These are phyloP conservation scores for Lentinula raphanica DNA, from an alignment of 768 basidiomycete genomes.

Conservation along the genomic window DNA sequence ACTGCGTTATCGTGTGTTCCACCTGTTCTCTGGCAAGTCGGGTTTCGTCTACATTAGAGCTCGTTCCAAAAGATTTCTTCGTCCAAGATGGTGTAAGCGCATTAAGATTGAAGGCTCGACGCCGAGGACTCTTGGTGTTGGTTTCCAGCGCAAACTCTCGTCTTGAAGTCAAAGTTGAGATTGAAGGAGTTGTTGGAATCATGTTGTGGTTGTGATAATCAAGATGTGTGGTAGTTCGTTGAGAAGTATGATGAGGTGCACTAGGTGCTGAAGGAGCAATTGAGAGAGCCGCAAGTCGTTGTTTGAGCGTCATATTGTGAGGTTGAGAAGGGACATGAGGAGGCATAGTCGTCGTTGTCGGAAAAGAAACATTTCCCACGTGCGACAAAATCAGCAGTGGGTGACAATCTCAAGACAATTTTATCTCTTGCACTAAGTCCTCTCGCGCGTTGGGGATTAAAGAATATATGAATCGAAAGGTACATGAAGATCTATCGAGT, in stretches of 20 bases:
- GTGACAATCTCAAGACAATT: too few relatives aligned
- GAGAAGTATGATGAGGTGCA: slow-evolving; percentile 26
- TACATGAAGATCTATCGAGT: too few relatives aligned
- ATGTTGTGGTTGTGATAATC: slow-evolving; percentile 3
- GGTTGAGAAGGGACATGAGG: too few relatives aligned
- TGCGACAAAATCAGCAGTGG: too few relatives aligned
- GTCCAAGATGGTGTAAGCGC: slow-evolving; percentile 47
- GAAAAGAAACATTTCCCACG: neutral
- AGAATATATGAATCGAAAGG: too few relatives aligned
- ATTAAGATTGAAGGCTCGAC: slow-evolving; percentile 23
- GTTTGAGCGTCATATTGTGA: slow-evolving; percentile 55
- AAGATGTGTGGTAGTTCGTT: too few relatives aligned
- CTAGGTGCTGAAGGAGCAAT: slow-evolving; percentile 47
- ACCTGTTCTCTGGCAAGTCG: slow-evolving; percentile 38
- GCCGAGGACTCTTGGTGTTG: slow-evolving; percentile 16
- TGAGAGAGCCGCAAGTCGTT: slow-evolving; percentile 60
- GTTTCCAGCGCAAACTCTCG: too few relatives aligned
- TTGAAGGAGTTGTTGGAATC: slow-evolving; percentile 1
- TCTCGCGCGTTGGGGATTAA: too few relatives aligned
- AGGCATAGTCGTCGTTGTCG: slow-evolving; percentile 16
- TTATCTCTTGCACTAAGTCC: too few relatives aligned
- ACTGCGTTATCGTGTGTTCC: slow-evolving; percentile 59
- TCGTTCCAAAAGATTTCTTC: slow-evolving; percentile 30
- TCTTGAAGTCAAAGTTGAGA: neutral
- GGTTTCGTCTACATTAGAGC: slow-evolving; percentile 16